These are phyloP conservation scores for Hyaloscypha finlandica DNA, from an alignment of 495 filamentous ascomycete genomes.

Conservation along the genomic window DNA sequence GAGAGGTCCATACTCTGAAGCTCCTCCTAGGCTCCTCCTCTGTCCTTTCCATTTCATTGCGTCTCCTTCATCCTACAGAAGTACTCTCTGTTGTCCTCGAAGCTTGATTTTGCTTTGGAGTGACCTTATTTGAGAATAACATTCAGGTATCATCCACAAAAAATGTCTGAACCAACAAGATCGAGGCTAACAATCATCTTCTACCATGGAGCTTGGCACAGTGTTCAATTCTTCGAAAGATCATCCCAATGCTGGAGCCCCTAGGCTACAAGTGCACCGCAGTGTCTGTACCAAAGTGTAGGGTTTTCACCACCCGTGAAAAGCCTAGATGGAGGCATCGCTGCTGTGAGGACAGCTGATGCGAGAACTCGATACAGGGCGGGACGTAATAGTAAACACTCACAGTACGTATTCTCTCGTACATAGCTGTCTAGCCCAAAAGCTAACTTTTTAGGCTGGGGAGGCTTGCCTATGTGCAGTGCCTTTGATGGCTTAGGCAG, in stretches of 20 bases:
- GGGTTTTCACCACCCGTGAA: slow-evolving; percentile 5
- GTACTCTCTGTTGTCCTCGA: not conserved
- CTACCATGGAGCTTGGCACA: slow-evolving; percentile 46
- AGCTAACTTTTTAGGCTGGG: not conserved
- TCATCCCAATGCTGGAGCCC: slow-evolving; percentile 33
- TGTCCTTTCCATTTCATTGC: too few relatives aligned
- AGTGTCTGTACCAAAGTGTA: slow-evolving; percentile 33
- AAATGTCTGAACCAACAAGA: slow-evolving; percentile 1
- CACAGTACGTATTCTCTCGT: slow-evolving; percentile 7
- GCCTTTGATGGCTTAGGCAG: slow-evolving; percentile 25
- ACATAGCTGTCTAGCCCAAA: not conserved
- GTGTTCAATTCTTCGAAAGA: slow-evolving; percentile 33
- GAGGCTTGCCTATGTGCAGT: slow-evolving; percentile 12
- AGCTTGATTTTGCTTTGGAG: not conserved
- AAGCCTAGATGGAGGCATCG: slow-evolving; percentile 21
- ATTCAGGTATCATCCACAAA: not conserved
- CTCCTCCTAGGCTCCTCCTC: too few relatives aligned
- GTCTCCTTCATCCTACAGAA: too few relatives aligned
- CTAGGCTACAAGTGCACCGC: slow-evolving; percentile 36
- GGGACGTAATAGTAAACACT: slow-evolving; percentile 20
- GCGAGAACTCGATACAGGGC: slow-evolving; percentile 24
- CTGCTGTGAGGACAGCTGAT: slow-evolving; percentile 9
- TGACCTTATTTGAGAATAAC: not conserved
- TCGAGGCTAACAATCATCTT: slow-evolving; percentile 33
- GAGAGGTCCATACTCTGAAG: too few relatives aligned